These are phyloP conservation scores for Fusarium nodosum DNA, from an alignment of 2,329 filamentous ascomycete species.

Conservation along the genomic window DNA sequence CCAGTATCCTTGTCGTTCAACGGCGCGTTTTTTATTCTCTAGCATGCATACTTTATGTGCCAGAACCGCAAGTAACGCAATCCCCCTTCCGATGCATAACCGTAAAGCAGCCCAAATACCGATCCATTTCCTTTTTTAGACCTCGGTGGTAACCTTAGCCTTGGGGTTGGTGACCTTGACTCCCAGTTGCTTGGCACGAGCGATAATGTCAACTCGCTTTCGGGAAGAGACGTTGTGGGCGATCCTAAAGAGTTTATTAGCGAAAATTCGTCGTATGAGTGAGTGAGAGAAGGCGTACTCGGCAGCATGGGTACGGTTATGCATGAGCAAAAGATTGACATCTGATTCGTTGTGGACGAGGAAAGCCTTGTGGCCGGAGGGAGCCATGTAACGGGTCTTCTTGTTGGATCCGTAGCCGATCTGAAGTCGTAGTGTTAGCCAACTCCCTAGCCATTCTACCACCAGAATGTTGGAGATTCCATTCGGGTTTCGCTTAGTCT, in stretches of 20 bases:
- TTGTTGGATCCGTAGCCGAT: slow-evolving; percentile 99
- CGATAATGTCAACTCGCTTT: slow-evolving; percentile 98
- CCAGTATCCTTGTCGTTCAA: slow-evolving; percentile 50
- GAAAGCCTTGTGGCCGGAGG: slow-evolving; percentile 99
- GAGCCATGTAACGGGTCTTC: slow-evolving; percentile 99
- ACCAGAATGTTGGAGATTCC: slow-evolving; percentile 15
- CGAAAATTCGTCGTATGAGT: not conserved
- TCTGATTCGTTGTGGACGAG: slow-evolving; percentile 97
- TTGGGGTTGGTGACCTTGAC: slow-evolving; percentile 99
- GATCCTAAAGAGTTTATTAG: slow-evolving; percentile 74
- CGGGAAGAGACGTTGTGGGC: slow-evolving; percentile 97
- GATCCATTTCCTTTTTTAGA: slow-evolving; percentile 68
- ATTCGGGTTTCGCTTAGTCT: slow-evolving; percentile 9
- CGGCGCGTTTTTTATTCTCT: slow-evolving; percentile 52
- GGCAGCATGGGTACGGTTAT: slow-evolving; percentile 99
- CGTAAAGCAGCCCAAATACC: slow-evolving; percentile 52
- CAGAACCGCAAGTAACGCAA: slow-evolving; percentile 52
- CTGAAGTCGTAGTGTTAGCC: slow-evolving; percentile 62
- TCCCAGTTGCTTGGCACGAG: slow-evolving; percentile 96
- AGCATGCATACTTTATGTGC: slow-evolving; percentile 49
- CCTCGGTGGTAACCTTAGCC: slow-evolving; percentile 98
- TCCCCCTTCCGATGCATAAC: slow-evolving; percentile 52
- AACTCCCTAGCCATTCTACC: not conserved
- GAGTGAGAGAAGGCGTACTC: slow-evolving; percentile 76
- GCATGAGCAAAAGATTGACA: slow-evolving; percentile 98